A percentile compares a stretch with the other conserved stretches of the same genome.
Conservation (phyloP, 1,284 basidiomycete genomes). For the Pterulicium gracile region DNA sequence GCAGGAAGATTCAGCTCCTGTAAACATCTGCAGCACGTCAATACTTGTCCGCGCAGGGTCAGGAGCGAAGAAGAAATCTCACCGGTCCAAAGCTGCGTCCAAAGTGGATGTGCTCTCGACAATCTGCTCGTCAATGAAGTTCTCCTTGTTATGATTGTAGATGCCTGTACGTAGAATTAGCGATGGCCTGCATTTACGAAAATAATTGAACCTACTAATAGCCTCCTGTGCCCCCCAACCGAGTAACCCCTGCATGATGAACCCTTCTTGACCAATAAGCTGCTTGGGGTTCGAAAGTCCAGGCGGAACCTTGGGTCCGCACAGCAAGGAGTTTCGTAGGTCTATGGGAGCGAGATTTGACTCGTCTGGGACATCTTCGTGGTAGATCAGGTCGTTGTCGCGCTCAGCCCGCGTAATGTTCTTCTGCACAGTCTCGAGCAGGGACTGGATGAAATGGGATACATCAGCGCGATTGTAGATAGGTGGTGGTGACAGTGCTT, state of each 20-base stretch:
- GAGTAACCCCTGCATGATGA: conserved; percentile 33
- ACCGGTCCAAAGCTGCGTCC: conserved; percentile 15
- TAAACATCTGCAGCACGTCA: conserved; percentile 39
- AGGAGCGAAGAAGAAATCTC: conserved; percentile 46
- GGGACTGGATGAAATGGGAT: conserved; percentile 28
- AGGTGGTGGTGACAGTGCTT: conserved; percentile 6
- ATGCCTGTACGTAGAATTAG: conserved; percentile 44
- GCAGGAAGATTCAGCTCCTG: conserved; percentile 75
- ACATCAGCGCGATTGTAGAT: conserved; percentile 4
- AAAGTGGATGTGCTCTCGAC: conserved; percentile 32
- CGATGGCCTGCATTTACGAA: no score
- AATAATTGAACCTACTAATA: conserved; percentile 51
- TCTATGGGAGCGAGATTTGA: not conserved
- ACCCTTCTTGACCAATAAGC: conserved; percentile 32
- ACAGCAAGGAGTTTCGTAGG: conserved; percentile 20
- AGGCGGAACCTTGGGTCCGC: conserved; percentile 47
- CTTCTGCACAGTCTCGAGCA: conserved; percentile 60
- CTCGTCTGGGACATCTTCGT: conserved; percentile 72
- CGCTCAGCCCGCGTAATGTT: conserved; percentile 68
- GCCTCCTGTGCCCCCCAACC: conserved; percentile 87
- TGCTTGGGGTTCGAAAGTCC: conserved; percentile 55
- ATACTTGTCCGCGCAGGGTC: not conserved
- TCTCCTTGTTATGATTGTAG: conserved; percentile 77
- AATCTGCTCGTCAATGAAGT: conserved; percentile 64
- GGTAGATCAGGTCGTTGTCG: conserved; percentile 96